Evolutionary conservation across 176 grass and related monocot species (phyloP).

Genomic region (barley (Hordeum vulgare)): MorexV3_pseudomolecules_assembly NC_058522.1:17714897-17715396

Average conservation of each 20-base stretch:
- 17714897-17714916: not conserved
- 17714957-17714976: no score
- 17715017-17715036: no score
- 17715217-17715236: not conserved
- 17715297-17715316: not conserved
- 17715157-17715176: not conserved
- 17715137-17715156: not conserved
- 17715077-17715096: not conserved
- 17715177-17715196: not conserved
- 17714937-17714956: no score
- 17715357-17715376: not conserved
- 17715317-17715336: not conserved
- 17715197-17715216: not conserved
- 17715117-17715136: not conserved
- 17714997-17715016: no score
- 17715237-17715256: not conserved
- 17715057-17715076: not conserved
- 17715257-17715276: not conserved
- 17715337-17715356: not conserved
- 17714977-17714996: no score
- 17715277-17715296: not conserved
- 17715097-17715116: not conserved
- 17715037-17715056: no score
- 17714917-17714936: not conserved
- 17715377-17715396: not conserved